Base-by-base conservation (phyloP, 192 early-diverging fungal genomes). In the Entomortierella lignicola region DNA sequence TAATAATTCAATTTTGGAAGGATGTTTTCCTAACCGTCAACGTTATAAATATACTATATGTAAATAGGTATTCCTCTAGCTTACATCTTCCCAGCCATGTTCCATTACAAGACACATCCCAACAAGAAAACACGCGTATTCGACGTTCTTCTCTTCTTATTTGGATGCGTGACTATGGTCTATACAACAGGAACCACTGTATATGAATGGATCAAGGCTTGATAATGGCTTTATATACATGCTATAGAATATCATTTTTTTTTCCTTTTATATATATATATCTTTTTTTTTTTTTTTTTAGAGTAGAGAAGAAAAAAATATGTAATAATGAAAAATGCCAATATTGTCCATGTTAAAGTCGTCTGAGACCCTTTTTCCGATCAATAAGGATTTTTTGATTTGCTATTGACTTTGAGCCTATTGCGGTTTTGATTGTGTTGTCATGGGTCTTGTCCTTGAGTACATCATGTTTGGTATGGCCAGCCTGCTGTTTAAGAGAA, bases 11-110 rank as follows among this genome's bases (percentile, higher is more conserved):
- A 15, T 10, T 12, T 26, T 43, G n/a, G 6, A 41, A 54, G 27
- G 3, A 8, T 20, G 11, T 34, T n/a, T n/a, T n/a, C n/a, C n/a
- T n/a, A n/a, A n/a, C n/a, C n/a, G n/a, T n/a, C n/a, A n/a, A n/a
- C n/a, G n/a, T n/a, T n/a, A n/a, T n/a, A n/a, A n/a, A n/a, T n/a
- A n/a, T n/a, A n/a, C n/a, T n/a, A n/a, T n/a, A n/a, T n/a, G n/a
- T 63, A 66, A 11, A 57, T 69, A 61, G 91, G 87, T 69, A 85
- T 88, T 6, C 91, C 91, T 13, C 77, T 93, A 58, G 88, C 88
- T 34, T 96, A 96, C 81, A 91, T 96, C 67, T 96, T 95, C 84
- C 96, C 96, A 18, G 85, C 91, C 44, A 81, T 95, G 67, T 93
- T 97, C 83, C 94, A 97, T 80, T 87, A 88, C 65, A 86, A 87